These are phyloP conservation scores for Microthlaspi erraticum DNA, from an alignment of 345 rosid genomes.

Conservation along the genomic window DNA sequence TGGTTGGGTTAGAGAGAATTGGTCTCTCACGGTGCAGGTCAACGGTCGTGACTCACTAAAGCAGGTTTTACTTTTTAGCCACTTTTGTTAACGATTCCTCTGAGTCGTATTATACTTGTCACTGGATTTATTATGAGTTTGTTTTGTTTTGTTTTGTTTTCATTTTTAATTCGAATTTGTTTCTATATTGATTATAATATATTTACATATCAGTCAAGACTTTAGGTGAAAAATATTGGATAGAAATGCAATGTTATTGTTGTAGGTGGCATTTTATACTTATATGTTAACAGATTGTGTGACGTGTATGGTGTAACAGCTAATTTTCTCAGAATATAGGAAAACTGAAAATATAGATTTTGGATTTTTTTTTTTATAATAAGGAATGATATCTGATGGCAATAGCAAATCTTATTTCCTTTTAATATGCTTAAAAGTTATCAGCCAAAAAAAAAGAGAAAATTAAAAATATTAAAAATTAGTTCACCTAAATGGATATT, in stretches of 20 bases:
- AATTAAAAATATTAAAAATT: not conserved
- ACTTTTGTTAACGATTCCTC: slow-evolving; percentile 28
- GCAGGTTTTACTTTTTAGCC: slow-evolving; percentile 21
- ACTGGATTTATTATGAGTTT: slow-evolving; percentile 1
- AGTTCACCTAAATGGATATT: not conserved
- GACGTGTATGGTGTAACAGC: not conserved
- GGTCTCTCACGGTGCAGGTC: slow-evolving; percentile 37
- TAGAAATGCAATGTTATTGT: slow-evolving; percentile 5
- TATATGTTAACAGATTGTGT: not conserved
- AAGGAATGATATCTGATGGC: not conserved
- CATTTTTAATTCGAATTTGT: slow-evolving; percentile 3
- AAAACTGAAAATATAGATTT: not conserved
- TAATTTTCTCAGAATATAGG: not conserved
- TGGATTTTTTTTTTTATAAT: not conserved
- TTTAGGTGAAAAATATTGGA: slow-evolving; percentile 8
- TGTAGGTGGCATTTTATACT: not conserved
- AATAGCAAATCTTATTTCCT: not conserved
- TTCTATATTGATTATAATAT: not conserved
- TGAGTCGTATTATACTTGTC: slow-evolving; percentile 2
- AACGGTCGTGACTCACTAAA: slow-evolving; percentile 38
- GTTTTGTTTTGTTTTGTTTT: not conserved
- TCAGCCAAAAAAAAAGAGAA: not conserved
- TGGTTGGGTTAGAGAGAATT: slow-evolving; percentile 44
- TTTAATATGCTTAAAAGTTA: not conserved
- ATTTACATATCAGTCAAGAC: not conserved